phyloP scores from a whole-genome alignment of 169 alveolate species.

The Plasmodium vivax region DNA sequence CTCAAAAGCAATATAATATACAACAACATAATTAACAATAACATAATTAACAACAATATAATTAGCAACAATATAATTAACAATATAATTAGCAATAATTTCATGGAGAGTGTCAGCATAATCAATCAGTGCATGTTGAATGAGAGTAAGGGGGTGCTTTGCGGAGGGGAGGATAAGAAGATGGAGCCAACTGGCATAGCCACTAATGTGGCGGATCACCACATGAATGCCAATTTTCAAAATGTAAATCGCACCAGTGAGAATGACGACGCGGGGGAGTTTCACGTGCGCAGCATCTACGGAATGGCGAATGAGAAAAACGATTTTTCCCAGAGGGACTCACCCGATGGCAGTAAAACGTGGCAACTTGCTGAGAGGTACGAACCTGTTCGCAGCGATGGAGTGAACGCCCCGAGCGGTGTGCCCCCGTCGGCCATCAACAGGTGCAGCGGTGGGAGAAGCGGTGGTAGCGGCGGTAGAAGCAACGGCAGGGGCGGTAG shows the following conservation, averaged over 20 bases:
- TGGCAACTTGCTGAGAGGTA: not conserved
- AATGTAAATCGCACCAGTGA: not conserved
- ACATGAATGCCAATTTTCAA: not conserved
- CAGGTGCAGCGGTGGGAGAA: not conserved
- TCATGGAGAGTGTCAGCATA: not conserved
- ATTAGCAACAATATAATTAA: conserved; percentile 20
- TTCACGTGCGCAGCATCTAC: not conserved
- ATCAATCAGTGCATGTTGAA: conserved; percentile 12
- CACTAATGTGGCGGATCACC: not conserved
- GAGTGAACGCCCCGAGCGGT: not conserved
- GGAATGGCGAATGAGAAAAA: not conserved
- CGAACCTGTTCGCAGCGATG: not conserved
- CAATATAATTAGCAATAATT: conserved; percentile 5
- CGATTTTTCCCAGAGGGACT: not conserved
- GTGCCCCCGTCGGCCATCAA: not conserved
- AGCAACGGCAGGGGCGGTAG: too few relatives aligned
- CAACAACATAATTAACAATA: not conserved
- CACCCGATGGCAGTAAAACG: not conserved
- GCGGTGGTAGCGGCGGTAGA: not conserved
- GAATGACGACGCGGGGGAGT: not conserved
- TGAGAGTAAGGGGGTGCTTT: not conserved
- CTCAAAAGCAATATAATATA: not conserved
- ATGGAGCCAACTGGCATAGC: not conserved
- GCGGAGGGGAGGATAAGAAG: not conserved
- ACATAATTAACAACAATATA: conserved; percentile 21